Conservation (phyloP, 768 basidiomycete species). For the Rhodosporidiobolus odoratus region DNA sequence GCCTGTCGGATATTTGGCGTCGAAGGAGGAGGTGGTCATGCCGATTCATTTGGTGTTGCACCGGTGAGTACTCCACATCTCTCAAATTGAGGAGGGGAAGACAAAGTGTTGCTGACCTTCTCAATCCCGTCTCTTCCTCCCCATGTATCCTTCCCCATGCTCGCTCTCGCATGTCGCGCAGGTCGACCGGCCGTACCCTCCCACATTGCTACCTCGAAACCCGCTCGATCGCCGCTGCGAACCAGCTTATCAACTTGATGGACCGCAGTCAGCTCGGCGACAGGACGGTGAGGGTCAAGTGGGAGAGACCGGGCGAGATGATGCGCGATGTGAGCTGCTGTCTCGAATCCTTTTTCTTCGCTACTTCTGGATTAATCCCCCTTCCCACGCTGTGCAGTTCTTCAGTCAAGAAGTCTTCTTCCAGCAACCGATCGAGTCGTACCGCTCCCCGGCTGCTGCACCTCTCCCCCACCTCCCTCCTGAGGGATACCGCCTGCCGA, state of each 20-base stretch:
- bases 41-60: conserved; percentile 37
- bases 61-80: conserved; percentile 22
- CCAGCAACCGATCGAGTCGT: neutral
- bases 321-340: conserved; percentile 35
- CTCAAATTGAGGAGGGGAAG: no score
- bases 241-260: neutral
- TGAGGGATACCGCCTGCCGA: neutral
- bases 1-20: neutral
- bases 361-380: neutral
- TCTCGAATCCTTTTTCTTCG: neutral
- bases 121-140: neutral
- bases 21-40: neutral
- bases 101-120: no score
- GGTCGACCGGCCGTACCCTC: conserved; percentile 29
- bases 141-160: neutral
- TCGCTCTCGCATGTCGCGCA: neutral
- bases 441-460: conserved; percentile 1
- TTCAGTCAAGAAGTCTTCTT: conserved; percentile 19
- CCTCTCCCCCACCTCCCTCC: conserved; percentile 16
- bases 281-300: conserved; percentile 34
- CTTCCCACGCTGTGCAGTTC: neutral
- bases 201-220: conserved; percentile 38
- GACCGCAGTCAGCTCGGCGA: conserved; percentile 23
- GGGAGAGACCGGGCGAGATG: conserved; percentile 30
- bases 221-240: neutral